Conservation (phyloP, 495 filamentous ascomycete genomes). For the Penicillium canescens region DNA sequence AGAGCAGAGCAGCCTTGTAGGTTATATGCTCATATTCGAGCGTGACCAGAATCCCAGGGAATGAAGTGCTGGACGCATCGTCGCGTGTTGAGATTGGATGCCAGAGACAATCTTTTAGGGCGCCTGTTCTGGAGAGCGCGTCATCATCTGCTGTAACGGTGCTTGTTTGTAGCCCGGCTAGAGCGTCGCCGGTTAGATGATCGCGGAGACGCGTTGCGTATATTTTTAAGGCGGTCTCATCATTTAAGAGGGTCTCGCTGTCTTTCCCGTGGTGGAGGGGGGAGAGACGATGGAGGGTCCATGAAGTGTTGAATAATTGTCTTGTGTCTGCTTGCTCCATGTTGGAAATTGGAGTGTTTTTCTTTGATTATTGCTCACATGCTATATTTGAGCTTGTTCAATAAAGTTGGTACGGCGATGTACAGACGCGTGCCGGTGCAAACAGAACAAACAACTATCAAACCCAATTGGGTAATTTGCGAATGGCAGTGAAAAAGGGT, state of each 20-base stretch:
- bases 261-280: conserved; percentile 51
- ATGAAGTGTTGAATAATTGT: conserved; percentile 56
- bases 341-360: not conserved
- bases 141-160: conserved; percentile 34
- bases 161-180: conserved; percentile 43
- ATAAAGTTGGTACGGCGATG: conserved; percentile 7
- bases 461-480: not conserved
- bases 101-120: conserved; percentile 50
- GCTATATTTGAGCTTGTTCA: not conserved
- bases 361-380: not conserved
- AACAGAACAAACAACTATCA: conserved; percentile 23
- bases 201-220: conserved; percentile 54
- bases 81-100: conserved; percentile 29
- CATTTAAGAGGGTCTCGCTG: conserved; percentile 37
- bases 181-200: conserved; percentile 51
- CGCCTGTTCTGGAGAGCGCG: conserved; percentile 44
- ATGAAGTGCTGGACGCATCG: conserved; percentile 1
- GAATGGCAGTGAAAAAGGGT: not conserved
- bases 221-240: conserved; percentile 38
- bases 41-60: conserved; percentile 43
- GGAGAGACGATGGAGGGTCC: conserved; percentile 56
- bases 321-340: conserved; percentile 29
- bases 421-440: conserved; percentile 24
- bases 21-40: conserved; percentile 51
- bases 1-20: conserved; percentile 50